Percentiles rank a stretch among this genome's conserved stretches.
These are phyloP conservation scores for Ajuga chamaepitys DNA, from an alignment of 257 asterid genomes.

Conservation along the genomic window DNA sequence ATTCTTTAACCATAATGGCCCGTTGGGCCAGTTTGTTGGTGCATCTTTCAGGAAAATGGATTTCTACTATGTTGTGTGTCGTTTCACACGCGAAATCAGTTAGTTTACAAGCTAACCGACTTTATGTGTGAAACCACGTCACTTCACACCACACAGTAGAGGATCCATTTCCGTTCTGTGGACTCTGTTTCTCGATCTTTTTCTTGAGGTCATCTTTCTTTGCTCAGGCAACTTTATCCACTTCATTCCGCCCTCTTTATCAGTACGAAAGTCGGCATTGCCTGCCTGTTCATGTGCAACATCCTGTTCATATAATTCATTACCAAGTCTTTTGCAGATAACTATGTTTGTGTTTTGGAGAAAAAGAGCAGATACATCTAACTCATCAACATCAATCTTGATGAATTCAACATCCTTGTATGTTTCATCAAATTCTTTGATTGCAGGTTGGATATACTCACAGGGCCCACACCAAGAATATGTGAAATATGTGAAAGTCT, in stretches of 20 bases:
- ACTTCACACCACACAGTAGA: too few species aligned
- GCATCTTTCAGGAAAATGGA: too few species aligned
- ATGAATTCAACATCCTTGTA: conserved; percentile 56
- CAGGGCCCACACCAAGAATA: conserved; percentile 88
- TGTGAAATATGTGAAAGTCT: conserved; percentile 66
- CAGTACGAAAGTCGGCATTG: conserved; percentile 71
- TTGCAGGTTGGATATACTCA: conserved; percentile 39
- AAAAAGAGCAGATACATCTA: conserved; percentile 32
- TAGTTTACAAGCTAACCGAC: too few species aligned
- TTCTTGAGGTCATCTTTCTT: conserved; percentile 44
- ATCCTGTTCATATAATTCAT: conserved; percentile 29
- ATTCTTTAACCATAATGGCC: too few species aligned
- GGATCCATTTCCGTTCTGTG: not conserved
- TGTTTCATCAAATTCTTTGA: conserved; percentile 44
- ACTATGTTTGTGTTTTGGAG: not conserved
- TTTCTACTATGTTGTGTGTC: too few species aligned
- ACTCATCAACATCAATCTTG: conserved; percentile 72
- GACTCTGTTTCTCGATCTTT: conserved; percentile 50
- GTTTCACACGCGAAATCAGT: too few species aligned
- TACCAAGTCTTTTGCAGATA: not conserved
- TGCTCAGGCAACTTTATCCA: conserved; percentile 55
- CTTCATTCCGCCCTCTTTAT: conserved; percentile 53
- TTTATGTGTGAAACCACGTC: too few species aligned
- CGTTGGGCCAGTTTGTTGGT: too few species aligned
- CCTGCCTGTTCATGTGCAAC: conserved; percentile 55